Evolutionary conservation across 345 rosid genomes (phyloP).

Genomic region (Syzygium grande): DNA sequence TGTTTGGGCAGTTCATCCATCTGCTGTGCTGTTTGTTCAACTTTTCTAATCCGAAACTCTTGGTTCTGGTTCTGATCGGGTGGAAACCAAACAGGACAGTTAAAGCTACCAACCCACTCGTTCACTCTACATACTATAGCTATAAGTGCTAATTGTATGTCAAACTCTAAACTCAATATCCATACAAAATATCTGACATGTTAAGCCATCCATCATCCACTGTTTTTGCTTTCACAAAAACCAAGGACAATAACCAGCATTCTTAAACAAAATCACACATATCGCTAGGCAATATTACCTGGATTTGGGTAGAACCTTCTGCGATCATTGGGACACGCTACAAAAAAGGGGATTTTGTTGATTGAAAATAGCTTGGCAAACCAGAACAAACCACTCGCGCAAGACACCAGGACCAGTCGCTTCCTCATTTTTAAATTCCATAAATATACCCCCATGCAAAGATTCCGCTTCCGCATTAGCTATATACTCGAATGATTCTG

Average conservation of each 20-base stretch:
- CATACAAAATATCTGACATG: background rate
- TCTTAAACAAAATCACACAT: background rate
- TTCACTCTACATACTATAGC: background rate
- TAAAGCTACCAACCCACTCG: background rate
- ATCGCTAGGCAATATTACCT: conserved; percentile 22
- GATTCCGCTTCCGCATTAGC: conserved; percentile 46
- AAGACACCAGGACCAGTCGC: conserved; percentile 97
- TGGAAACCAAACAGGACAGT: background rate
- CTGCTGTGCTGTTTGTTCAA: background rate
- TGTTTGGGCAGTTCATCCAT: background rate
- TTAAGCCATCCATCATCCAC: background rate
- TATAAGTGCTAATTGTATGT: background rate
- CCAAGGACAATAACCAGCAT: background rate
- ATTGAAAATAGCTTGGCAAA: conserved; percentile 68
- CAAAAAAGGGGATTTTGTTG: conserved; percentile 66
- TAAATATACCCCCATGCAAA: conserved; percentile 63
- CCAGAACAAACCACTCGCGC: conserved; percentile 92
- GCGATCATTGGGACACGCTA: conserved; percentile 69
- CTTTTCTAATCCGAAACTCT: background rate
- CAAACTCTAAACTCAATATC: background rate
- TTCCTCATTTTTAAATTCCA: conserved; percentile 97
- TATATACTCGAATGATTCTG: conserved; percentile 86
- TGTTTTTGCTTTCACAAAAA: background rate
- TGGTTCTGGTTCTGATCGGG: background rate
- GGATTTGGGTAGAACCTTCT: conserved; percentile 94